These are phyloP conservation scores for Hirsutella minnesotensis DNA, from an alignment of 2,329 filamentous ascomycete genomes.

Conservation along the genomic window DNA sequence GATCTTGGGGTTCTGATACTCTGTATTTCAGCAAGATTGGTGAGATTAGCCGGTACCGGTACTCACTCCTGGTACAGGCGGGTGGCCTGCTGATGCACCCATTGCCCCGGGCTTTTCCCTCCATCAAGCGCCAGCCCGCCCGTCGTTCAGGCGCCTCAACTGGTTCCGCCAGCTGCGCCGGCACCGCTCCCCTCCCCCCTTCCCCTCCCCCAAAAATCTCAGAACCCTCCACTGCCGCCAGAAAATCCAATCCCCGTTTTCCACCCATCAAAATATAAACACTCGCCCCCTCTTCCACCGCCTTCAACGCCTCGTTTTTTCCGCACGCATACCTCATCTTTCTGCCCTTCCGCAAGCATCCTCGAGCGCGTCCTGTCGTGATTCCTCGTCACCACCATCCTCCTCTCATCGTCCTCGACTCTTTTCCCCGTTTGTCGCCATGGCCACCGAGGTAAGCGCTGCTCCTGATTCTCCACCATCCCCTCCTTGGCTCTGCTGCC, in stretches of 20 bases:
- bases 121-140: neutral
- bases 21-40: too few species aligned
- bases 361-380: constrained; percentile 9
- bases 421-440: constrained; percentile 8
- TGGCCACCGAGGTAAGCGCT: constrained; percentile 22
- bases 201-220: constrained; percentile 5
- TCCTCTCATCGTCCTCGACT: neutral
- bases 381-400: neutral
- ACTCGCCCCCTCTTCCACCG: constrained; percentile 15
- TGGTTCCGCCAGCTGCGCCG: neutral
- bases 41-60: too few species aligned
- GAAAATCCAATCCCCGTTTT: constrained; percentile 10
- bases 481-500: neutral
- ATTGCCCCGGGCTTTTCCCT: neutral
- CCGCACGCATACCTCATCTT: constrained; percentile 10
- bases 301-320: constrained; percentile 10
- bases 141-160: neutral
- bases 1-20: too few species aligned
- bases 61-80: neutral
- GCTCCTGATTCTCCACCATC: constrained; percentile 1
- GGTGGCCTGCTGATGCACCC: neutral
- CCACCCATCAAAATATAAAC: constrained; percentile 20
- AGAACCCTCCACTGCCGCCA: constrained; percentile 2
- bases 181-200: neutral
- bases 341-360: constrained; percentile 9